Base-by-base conservation (phyloP, 129 eudicot genomes). In the Helichrysum umbraculigerum region DNA sequence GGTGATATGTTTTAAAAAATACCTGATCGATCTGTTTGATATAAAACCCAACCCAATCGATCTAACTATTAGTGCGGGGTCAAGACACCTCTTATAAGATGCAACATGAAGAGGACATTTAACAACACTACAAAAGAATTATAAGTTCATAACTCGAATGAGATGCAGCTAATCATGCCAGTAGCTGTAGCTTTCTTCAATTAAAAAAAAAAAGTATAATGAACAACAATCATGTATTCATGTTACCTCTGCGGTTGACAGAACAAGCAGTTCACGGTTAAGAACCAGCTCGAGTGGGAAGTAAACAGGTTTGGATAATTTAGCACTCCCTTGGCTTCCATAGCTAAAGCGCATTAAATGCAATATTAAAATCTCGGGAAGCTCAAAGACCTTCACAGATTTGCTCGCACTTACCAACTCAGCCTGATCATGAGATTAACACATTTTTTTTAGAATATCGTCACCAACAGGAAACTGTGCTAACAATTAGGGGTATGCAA, bases 331-430 rank as follows among this genome's bases (percentile, higher is more conserved):
- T 81, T 89, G 91, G 70, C 86, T 84, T 66, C 91, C 96, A 73
- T 89, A 92, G 81, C 88, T 89, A 79, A 92, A 92, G 15, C 97
- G 89, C 97, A 92, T 87, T 75, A 92, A 83, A 57, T 92, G 97
- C 83, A 92, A 79, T 77, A 92, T 81, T 84, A 92, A 81, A 21
- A 92, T 81, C 80, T 92, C 83, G 3, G 97, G 85, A 63, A 89
- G 96, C 82, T 86, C 86, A 73, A 82, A 77, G 34, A 92, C 83
- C 83, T 89, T 85, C 7, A 89, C 96, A 16, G 91, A 92, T 79
- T 92, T 92, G 83, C 89, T 89, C 62, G 97, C 97, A 80, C 86
- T 84, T 34, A 89, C 96, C 79, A 89, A 87, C 75, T 88, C 93
- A n/a, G 91, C 92, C 97, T 91, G 83, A 79, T 65, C 51, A 35